Evolutionary conservation across 495 filamentous ascomycete genomes (phyloP).

Genomic region (Penicillium atrosanguineum): DNA sequence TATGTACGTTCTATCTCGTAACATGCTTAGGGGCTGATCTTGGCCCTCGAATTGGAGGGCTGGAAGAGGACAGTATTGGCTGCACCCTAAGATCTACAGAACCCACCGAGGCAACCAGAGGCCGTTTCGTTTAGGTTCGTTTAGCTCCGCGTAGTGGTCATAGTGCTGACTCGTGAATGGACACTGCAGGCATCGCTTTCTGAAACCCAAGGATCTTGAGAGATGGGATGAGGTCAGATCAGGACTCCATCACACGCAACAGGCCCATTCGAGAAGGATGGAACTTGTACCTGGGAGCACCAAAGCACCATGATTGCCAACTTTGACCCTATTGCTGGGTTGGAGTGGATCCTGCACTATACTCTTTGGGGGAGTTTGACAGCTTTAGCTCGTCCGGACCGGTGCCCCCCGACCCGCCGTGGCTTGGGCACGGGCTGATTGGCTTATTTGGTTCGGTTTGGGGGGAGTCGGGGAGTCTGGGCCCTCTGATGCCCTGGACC

Average conservation of each 20-base stretch:
- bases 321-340: constrained; percentile 19
- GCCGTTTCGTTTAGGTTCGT: neutral
- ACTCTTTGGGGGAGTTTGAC: constrained; percentile 16
- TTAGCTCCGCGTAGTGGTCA: too few species aligned
- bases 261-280: neutral
- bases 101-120: neutral
- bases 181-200: constrained; percentile 1
- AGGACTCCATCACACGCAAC: constrained; percentile 4
- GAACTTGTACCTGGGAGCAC: neutral
- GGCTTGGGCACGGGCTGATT: too few species aligned
- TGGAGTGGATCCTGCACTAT: constrained; percentile 4
- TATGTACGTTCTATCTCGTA: neutral
- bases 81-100: constrained; percentile 4
- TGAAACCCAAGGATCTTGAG: constrained; percentile 9
- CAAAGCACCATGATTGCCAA: constrained; percentile 18
- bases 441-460: neutral
- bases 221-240: constrained; percentile 5
- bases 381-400: constrained; percentile 28
- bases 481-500: neutral
- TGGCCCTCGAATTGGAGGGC: neutral
- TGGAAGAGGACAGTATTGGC: constrained; percentile 1
- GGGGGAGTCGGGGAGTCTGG: neutral
- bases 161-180: neutral
- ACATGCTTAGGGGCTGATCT: neutral
- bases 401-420: constrained; percentile 23